Conservation (phyloP, 192 early-diverging fungal genomes). For the Neocallimastix lanati region DNA sequence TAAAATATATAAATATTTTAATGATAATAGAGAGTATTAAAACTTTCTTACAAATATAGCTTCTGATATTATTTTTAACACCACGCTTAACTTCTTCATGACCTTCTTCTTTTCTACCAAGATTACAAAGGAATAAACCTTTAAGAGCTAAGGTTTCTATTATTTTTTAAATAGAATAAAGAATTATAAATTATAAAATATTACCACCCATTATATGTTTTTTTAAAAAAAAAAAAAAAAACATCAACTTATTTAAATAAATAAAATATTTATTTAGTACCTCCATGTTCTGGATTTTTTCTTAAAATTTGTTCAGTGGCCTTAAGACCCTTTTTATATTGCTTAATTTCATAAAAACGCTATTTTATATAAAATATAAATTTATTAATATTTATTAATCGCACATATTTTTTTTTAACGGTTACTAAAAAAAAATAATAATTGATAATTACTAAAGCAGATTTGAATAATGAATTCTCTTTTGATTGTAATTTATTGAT, state of each 20-base stretch:
- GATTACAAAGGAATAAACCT: slow-evolving; percentile 71
- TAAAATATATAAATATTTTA: no score
- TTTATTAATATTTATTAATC: no score
- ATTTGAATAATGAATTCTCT: neutral
- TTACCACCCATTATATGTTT: no score
- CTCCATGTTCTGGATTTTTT: slow-evolving; percentile 83
- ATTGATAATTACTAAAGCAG: neutral
- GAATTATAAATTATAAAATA: no score
- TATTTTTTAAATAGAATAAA: no score
- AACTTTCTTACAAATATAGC: slow-evolving; percentile 58
- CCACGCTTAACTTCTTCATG: slow-evolving; percentile 74
- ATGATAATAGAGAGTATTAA: no score
- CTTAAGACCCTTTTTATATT: slow-evolving; percentile 91
- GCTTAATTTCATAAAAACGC: slow-evolving; percentile 68
- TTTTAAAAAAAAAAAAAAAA: no score
- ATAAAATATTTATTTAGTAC: slow-evolving; percentile 11
- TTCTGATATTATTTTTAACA: slow-evolving; percentile 54
- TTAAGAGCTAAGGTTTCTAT: slow-evolving; percentile 86
- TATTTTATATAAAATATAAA: neutral
- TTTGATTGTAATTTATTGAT: neutral
- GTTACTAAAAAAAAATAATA: no score
- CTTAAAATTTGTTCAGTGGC: slow-evolving; percentile 77
- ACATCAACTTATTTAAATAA: no score
- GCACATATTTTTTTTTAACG: no score
- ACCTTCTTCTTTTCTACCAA: slow-evolving; percentile 84